Percentiles rank a stretch among this genome's conserved stretches.
Evolutionary conservation across 345 rosid genomes (phyloP).

Genomic region (Gossypium raimondii): DNA sequence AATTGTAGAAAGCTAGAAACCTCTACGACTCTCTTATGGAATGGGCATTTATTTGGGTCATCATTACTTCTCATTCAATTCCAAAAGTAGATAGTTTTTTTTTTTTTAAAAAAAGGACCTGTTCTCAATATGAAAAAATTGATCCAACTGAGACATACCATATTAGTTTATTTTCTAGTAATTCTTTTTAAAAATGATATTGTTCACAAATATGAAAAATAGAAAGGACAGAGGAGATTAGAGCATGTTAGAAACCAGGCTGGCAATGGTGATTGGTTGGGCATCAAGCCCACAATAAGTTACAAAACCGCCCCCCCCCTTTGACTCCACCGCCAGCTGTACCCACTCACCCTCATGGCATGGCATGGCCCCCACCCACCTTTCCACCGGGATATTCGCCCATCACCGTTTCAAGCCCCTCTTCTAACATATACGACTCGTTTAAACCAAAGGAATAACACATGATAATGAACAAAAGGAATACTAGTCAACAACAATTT

Average conservation of each 20-base stretch:
- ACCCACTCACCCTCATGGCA: background rate
- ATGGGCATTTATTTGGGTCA: background rate
- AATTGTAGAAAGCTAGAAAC: background rate
- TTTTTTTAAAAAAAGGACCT: too few species aligned
- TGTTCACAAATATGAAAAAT: background rate
- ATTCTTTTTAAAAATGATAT: too few species aligned
- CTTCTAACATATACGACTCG: too few species aligned
- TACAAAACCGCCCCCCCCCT: background rate
- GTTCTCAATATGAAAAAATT: too few species aligned
- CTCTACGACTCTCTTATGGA: background rate
- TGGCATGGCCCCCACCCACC: background rate
- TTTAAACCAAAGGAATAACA: too few species aligned
- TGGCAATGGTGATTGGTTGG: slow-evolving; percentile 19
- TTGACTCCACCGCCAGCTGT: slow-evolving; percentile 24
- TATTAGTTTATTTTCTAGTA: too few species aligned
- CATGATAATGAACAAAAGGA: too few species aligned
- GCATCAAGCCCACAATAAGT: background rate
- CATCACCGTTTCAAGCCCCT: background rate
- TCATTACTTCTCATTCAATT: background rate
- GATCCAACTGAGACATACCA: too few species aligned
- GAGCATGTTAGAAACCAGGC: background rate
- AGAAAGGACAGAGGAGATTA: background rate
- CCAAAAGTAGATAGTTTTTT: too few species aligned
- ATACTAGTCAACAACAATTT: too few species aligned
- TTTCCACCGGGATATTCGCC: background rate